Conservation (phyloP, 495 filamentous ascomycete species). For the Opeltia flavorubescens region DNA sequence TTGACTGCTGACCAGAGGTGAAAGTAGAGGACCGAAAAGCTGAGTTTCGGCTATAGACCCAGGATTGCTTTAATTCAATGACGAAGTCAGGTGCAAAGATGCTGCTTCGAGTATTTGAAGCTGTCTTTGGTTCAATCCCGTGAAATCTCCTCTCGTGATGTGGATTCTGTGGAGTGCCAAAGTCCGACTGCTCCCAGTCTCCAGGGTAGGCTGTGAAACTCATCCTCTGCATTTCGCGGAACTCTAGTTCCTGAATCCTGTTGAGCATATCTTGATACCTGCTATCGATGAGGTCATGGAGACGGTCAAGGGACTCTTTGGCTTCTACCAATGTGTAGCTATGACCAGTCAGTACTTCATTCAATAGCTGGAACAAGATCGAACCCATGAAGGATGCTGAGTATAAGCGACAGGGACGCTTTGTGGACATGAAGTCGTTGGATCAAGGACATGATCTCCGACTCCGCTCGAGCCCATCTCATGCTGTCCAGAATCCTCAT, state of each 20-base stretch:
- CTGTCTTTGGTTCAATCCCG: background rate
- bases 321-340: background rate
- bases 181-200: background rate
- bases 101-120: background rate
- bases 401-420: constrained; percentile 8
- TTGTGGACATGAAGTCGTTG: constrained; percentile 7
- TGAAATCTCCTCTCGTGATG: background rate
- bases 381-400: constrained; percentile 5
- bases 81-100: background rate
- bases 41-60: background rate
- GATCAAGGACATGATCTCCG: background rate
- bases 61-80: background rate
- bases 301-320: background rate
- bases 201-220: background rate
- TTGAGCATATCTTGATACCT: background rate
- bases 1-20: background rate
- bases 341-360: background rate
- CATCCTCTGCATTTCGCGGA: background rate
- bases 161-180: background rate
- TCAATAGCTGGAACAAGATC: background rate
- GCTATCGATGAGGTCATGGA: background rate
- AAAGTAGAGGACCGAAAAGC: background rate
- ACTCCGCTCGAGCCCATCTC: constrained; percentile 4
- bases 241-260: background rate
- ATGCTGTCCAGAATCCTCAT: constrained; percentile 4